Evolutionary conservation across 1,284 basidiomycete species (phyloP).

Genomic region (Cryptococcus wingfieldii): DNA sequence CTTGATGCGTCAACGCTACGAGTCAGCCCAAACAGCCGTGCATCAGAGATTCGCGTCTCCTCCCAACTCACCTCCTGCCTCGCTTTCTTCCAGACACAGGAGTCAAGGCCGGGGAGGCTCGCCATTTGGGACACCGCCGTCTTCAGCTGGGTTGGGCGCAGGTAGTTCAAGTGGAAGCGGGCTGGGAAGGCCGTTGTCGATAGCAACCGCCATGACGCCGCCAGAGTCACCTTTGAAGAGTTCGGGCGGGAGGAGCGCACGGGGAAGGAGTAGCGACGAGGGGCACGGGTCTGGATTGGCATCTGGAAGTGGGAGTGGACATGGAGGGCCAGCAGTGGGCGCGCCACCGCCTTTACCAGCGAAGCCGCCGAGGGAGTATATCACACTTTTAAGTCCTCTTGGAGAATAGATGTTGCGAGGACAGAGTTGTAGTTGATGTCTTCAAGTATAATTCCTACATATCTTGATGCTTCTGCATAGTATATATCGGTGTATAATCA

Average conservation of each 20-base stretch:
- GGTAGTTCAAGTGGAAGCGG: constrained; percentile 9
- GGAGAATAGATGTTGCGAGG: not conserved
- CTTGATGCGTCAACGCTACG: not conserved
- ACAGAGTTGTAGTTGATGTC: no score
- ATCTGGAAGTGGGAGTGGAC: constrained; percentile 1
- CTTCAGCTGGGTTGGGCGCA: not conserved
- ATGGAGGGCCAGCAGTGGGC: constrained; percentile 3
- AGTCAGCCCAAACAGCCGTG: not conserved
- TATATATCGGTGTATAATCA: no score
- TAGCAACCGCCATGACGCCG: not conserved
- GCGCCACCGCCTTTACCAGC: constrained; percentile 40
- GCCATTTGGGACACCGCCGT: not conserved
- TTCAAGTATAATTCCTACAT: no score
- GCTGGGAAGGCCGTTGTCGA: not conserved
- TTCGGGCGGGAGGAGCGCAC: constrained; percentile 12
- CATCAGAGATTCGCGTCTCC: not conserved
- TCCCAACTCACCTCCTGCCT: not conserved
- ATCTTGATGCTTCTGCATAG: no score
- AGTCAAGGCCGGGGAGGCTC: not conserved
- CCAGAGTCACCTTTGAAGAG: constrained; percentile 10
- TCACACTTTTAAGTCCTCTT: constrained; percentile 29
- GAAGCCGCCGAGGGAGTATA: constrained; percentile 42
- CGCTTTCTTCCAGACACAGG: not conserved
- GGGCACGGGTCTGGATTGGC: not conserved
- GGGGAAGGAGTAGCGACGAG: constrained; percentile 1